phyloP scores from a whole-genome alignment of 805 yeast species.

The Myxozyma vanderwaltii region DNA sequence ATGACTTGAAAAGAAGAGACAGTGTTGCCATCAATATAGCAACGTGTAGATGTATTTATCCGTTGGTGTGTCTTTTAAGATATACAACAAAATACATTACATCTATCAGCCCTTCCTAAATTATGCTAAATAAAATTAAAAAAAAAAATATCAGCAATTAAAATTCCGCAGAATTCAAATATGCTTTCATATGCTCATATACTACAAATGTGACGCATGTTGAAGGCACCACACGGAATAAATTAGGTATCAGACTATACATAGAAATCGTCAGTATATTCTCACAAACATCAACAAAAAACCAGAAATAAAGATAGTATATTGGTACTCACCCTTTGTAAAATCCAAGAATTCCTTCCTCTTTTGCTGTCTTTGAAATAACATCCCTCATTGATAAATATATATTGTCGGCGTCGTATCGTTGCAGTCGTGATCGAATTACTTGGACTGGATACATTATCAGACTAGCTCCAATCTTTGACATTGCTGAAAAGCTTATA shows the following conservation, averaged over 20 bases:
- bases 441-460: conserved; percentile 84
- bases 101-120: too few relatives aligned
- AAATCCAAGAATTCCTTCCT: conserved; percentile 67
- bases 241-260: conserved; percentile 60
- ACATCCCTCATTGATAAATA: conserved; percentile 43
- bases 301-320: not conserved
- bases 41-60: too few relatives aligned
- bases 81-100: too few relatives aligned
- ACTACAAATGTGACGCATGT: conserved; percentile 87
- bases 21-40: too few relatives aligned
- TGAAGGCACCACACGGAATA: conserved; percentile 85
- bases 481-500: conserved; percentile 62
- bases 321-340: conserved; percentile 63
- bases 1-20: too few relatives aligned
- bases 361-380: conserved; percentile 45
- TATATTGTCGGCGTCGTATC: conserved; percentile 42
- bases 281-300: not conserved
- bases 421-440: conserved; percentile 73
- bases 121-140: not conserved
- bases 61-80: too few relatives aligned
- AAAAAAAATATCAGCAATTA: too few relatives aligned
- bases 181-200: conserved; percentile 55
- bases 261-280: not conserved
- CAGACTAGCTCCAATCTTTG: conserved; percentile 69
- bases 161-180: not conserved